A percentile compares a stretch with the other conserved stretches of the same genome.
These are phyloP conservation scores for Puccinia hordei DNA, from an alignment of 1,284 basidiomycete species.

Conservation along the genomic window DNA sequence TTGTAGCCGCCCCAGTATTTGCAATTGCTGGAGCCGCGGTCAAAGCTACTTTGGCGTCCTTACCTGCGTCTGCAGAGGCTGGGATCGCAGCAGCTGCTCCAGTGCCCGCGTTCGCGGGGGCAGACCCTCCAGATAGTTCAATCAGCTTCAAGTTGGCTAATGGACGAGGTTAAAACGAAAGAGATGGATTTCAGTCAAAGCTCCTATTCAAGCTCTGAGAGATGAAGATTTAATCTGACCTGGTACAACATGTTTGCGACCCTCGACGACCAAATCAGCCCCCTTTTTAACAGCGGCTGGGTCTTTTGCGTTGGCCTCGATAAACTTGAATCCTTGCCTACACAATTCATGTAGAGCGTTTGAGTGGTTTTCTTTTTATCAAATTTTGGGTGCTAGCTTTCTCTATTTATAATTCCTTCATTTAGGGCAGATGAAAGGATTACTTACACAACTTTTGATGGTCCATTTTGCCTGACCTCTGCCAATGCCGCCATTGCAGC, in stretches of 20 bases:
- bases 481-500: conserved; percentile 22
- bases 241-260: conserved; percentile 15
- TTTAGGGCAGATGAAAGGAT: background rate
- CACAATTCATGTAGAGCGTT: background rate
- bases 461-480: conserved; percentile 23
- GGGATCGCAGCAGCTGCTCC: no score
- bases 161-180: background rate
- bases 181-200: background rate
- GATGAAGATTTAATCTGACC: conserved; percentile 6
- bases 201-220: background rate
- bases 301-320: background rate
- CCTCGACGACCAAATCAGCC: conserved; percentile 6
- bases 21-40: background rate
- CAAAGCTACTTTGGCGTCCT: no score
- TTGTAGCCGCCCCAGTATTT: background rate
- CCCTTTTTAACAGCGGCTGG: conserved; percentile 2
- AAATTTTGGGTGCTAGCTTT: background rate
- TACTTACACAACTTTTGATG: conserved; percentile 26
- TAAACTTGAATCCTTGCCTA: background rate
- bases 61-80: no score
- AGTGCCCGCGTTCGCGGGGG: no score
- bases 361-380: background rate
- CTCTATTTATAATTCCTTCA: background rate
- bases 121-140: conserved; percentile 7
- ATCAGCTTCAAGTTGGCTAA: conserved; percentile 22